Base-by-base conservation (phyloP, 2,329 filamentous ascomycete species). In the Cylindrodendrum hubeiense region DNA sequence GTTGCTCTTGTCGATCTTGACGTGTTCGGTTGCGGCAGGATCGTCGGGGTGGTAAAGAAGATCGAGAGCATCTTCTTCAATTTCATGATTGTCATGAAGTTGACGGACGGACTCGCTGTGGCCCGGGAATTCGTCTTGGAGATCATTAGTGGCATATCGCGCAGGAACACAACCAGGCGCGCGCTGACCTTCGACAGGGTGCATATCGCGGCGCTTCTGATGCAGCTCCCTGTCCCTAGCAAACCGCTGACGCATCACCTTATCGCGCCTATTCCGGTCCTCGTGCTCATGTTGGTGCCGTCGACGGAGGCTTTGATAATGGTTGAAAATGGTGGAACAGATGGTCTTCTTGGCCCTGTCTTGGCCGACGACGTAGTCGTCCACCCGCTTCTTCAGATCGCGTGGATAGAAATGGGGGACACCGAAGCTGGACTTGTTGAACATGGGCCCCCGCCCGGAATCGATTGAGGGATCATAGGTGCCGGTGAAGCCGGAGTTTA, bases 351-450 rank as follows among this genome's bases (percentile, higher is more conserved):
- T 96, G 17, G 96, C 94, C 65, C 94, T 90, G 71, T 98, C 94
- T 79, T 99, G 96, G 43, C 95, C 96, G 4, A 99, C 95, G 2
- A 99, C 95, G 78, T 97, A 99, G 76, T 96, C 93, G 78, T 99
- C 96, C 33, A 98, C 89, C 74, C 96, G 92, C 75, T 93, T 90
- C 84, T 98, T 98, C 73, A 99, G 85, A 72, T 89, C 86, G 63
- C 87, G 84, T 2, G 89, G 89, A 59, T 91, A 91, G 76, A 91
- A 89, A 55, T 87, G 83, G 3, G 89, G 87, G 17, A 90, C 87
- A 58, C 88, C 89, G 69, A 88, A 87, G 59, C 79, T 85, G 60
- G 81, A 74, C 76, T 87, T 88, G 66, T 79, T 84, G 75, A 89
- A 89, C 84, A 90, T 89, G 41, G 87, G 87, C 3, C 87, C 87